Evolutionary conservation across 345 rosid genomes (phyloP), one percentile per base, ranked within the genome.

Genomic region (Pelargonium nanum): DNA sequence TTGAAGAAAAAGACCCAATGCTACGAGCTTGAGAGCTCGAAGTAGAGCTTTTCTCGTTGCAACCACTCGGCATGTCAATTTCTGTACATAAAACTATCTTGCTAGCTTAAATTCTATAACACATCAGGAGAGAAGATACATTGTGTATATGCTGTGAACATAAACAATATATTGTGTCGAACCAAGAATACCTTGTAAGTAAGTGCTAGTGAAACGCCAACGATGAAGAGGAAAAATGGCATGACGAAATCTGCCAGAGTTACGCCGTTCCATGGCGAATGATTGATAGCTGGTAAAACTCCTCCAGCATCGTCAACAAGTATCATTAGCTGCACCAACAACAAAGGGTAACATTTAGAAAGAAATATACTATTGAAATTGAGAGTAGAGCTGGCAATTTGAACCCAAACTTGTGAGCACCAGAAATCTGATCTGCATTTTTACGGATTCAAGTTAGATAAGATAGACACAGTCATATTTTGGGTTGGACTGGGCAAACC

Each of bases 151-250:
- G 9, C 32, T 22, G 13, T 21, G 28, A 15, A 17, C 58, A 17
- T 55, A 24, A 40, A 23, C 15, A 63, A 70, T 23, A 63, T 23
- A 64, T 26, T 56, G 24, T n/a, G 2, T 17, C 19, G 26, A 55
- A 23, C 17, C 44, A 65, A 23, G 19, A 48, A 25, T 78, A 90
- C 94, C 96, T 91, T 91, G 77, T 80, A 91, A 2, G 81, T 73
- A 40, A 91, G 83, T 57, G 75, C 89, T 53, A 88, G 81, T 4
- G 97, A 84, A 57, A 86, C 84, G 52, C 97, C 97, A 64, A 86
- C 96, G 40, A 91, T 84, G 69, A 91, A 91, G 53, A 91, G 83
- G 73, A 91, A 88, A 78, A 88, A 88, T 24, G 97, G 96, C 96
- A 91, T 88, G 61, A 91, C 96, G 25, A 84, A 80, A 81, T 91